Percentiles rank a stretch among this genome's conserved stretches.
Evolutionary conservation across 345 rosid genomes (phyloP).

Genomic region (Eucalyptus sp.): DNA sequence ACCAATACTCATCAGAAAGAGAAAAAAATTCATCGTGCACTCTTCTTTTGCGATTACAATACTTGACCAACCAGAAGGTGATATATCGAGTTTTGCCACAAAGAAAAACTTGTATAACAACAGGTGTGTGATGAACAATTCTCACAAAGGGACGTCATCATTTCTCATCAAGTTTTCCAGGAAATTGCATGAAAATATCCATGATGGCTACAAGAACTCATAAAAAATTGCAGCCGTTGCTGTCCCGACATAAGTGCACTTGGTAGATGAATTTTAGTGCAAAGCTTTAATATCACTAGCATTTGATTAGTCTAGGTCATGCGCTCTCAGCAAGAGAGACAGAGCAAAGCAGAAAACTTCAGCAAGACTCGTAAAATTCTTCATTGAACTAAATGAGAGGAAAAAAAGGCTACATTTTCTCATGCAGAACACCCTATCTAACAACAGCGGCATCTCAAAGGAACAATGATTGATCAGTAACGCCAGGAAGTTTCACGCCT

Average conservation of each 20-base stretch:
- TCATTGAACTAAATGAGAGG: neutral
- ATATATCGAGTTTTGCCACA: neutral
- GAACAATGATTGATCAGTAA: neutral
- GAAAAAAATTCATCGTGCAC: neutral
- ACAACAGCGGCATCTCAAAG: neutral
- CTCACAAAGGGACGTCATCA: neutral
- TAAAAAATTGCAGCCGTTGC: neutral
- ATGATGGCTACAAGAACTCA: neutral
- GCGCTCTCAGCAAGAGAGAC: neutral
- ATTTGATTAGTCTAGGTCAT: neutral
- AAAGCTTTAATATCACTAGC: neutral
- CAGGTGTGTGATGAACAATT: neutral
- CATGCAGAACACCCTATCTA: neutral
- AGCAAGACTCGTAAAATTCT: neutral
- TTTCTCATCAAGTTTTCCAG: neutral
- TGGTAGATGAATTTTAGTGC: neutral
- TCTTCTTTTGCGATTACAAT: neutral
- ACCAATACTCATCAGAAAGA: neutral
- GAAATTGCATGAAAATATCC: neutral
- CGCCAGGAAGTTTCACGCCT: neutral
- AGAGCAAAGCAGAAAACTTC: neutral
- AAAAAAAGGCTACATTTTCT: neutral
- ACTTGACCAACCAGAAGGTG: neutral
- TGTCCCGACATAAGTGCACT: neutral
- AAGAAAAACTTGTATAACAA: neutral